Evolutionary conservation across 208 protist genomes (phyloP), one percentile per base, ranked within the genome.

Genomic region (Leishmania martiniquensis): DNA sequence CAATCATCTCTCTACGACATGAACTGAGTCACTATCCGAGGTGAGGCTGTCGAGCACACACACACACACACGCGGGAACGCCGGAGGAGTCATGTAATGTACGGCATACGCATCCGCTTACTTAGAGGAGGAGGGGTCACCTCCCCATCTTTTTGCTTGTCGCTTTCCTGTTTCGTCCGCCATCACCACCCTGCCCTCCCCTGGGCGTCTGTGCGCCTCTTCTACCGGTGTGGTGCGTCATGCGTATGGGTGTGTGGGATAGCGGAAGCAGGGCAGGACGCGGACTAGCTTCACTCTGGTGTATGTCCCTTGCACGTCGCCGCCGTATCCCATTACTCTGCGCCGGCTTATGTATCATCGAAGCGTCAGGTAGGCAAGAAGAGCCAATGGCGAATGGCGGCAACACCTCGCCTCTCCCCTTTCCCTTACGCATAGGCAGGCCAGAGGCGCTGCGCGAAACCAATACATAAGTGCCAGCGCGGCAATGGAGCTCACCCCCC

Each of bases 1-100:
- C 84, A 44, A 73, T 96, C n/a, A 80, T 89, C 42, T 69, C 69
- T 12, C 87, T 97, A 39, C 85, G 91, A 72, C 89, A 89, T 39
- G 77, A 85, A 45, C 76, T 97, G 12, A 91, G 82, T n/a, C 86
- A 91, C 65, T 94, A 91, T 68, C 90, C 90, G 0, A 69, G 60
- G 20, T 92, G 77, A 72, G 68, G 22, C n/a, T 13, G 17, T n/a
- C n/a, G n/a, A n/a, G 66, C 44, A n/a, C 66, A 37, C n/a, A 10
- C 57, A 49, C 52, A 13, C 25, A 7, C 12, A 6, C 7, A 3
- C n/a, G 17, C 5, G 13, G 39, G 63, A 6, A 20, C 13, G 4
- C 6, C 44, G 22, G 29, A 15, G 37, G 45, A 25, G 25, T 47
- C 39, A 47, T 34, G 65, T 69, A 69, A 22, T 32, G 39, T 51